Evolutionary conservation across 768 basidiomycete species (phyloP).

Genomic region (Strobilomyces echinocephalus): DNA sequence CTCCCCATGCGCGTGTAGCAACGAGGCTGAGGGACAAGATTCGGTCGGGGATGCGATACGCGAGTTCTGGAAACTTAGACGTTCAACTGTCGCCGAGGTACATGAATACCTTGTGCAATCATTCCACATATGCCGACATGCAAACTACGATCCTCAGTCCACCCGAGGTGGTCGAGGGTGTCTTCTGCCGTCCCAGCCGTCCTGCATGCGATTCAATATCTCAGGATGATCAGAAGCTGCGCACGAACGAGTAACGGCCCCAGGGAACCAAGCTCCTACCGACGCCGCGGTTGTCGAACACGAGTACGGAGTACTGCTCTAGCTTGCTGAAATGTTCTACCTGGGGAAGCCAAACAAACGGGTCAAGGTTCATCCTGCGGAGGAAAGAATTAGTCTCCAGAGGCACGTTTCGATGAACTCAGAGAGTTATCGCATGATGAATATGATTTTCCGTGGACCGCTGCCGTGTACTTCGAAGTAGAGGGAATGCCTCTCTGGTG

Average conservation of each 20-base stretch:
- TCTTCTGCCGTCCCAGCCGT: constrained; percentile 79
- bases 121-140: constrained; percentile 79
- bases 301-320: constrained; percentile 54
- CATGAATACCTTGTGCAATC: constrained; percentile 66
- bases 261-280: constrained; percentile 67
- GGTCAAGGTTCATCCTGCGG: constrained; percentile 53
- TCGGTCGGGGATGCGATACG: constrained; percentile 58
- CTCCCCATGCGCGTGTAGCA: constrained; percentile 68
- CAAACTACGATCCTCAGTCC: constrained; percentile 57
- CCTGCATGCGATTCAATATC: constrained; percentile 32
- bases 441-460: constrained; percentile 61
- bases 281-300: constrained; percentile 84
- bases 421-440: constrained; percentile 66
- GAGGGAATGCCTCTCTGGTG: constrained; percentile 63
- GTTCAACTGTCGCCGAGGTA: neutral
- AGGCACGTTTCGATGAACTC: neutral
- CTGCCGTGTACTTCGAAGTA: constrained; percentile 78
- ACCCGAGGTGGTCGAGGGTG: constrained; percentile 62
- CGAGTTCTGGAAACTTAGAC: constrained; percentile 49
- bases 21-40: constrained; percentile 61
- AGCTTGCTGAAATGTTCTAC: constrained; percentile 58
- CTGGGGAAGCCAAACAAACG: constrained; percentile 60
- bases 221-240: neutral
- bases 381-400: constrained; percentile 2
- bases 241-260: constrained; percentile 71